A percentile compares a stretch with the other conserved stretches of the same genome.
These are phyloP conservation scores for Glycine tomentella DNA, from an alignment of 306 rosid genomes.

Conservation along the genomic window DNA sequence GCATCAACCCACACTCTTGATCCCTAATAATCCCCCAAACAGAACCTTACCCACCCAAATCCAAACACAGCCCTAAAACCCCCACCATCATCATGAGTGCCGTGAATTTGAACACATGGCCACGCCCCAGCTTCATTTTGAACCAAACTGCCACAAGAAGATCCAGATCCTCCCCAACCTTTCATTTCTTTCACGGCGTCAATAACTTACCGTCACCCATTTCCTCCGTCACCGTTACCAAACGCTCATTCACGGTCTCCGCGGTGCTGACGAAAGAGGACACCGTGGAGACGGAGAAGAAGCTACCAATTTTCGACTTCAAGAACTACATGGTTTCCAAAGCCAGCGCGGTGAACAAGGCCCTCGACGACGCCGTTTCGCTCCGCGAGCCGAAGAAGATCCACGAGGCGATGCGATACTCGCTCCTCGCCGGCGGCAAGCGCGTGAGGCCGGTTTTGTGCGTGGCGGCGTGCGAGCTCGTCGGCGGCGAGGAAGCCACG, in stretches of 20 bases:
- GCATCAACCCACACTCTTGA: neutral
- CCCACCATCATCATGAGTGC: conserved; percentile 52
- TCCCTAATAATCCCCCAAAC: neutral
- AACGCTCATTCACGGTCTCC: conserved; percentile 45
- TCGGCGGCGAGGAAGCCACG: conserved; percentile 64
- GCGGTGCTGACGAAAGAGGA: conserved; percentile 63
- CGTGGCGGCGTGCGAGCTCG: conserved; percentile 81
- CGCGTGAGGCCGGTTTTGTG: conserved; percentile 79
- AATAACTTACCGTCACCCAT: conserved; percentile 1
- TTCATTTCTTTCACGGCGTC: conserved; percentile 39
- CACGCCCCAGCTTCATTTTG: conserved; percentile 55
- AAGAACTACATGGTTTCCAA: conserved; percentile 60
- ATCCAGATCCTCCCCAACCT: conserved; percentile 54
- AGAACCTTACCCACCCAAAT: neutral
- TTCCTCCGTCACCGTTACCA: neutral
- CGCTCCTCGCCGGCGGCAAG: conserved; percentile 88
- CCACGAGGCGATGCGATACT: conserved; percentile 85
- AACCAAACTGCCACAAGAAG: conserved; percentile 39
- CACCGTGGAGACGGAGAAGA: conserved; percentile 37
- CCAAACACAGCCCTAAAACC: neutral
- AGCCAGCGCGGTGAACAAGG: conserved; percentile 63
- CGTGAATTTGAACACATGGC: conserved; percentile 63
- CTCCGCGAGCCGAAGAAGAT: conserved; percentile 63
- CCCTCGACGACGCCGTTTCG: conserved; percentile 65
- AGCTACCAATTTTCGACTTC: conserved; percentile 59